A percentile compares a stretch with the other conserved stretches of the same genome.
phyloP scores from a whole-genome alignment of 495 filamentous ascomycete genomes.

The Penicillium cinerascens region DNA sequence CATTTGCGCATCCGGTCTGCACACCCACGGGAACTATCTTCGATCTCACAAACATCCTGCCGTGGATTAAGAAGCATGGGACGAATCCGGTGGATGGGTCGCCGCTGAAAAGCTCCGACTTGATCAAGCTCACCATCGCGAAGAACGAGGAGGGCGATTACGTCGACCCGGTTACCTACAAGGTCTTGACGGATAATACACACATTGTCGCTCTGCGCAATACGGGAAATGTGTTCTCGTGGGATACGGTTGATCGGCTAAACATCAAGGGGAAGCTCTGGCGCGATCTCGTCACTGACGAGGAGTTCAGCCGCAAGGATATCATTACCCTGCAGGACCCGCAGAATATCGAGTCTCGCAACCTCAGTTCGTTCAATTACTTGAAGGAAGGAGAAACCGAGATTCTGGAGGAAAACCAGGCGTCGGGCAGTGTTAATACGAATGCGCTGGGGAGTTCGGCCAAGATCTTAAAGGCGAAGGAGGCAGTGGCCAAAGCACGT shows the following conservation, averaged over 20 bases:
- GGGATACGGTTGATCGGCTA: conserved; percentile 89
- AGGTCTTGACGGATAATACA: conserved; percentile 96
- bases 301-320: conserved; percentile 83
- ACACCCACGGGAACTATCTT: conserved; percentile 76
- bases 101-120: conserved; percentile 71
- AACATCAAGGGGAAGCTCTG: conserved; percentile 99
- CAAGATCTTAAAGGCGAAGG: conserved; percentile 89
- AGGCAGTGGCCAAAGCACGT: conserved; percentile 82
- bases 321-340: conserved; percentile 97
- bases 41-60: conserved; percentile 78
- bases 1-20: conserved; percentile 83
- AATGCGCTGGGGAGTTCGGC: conserved; percentile 74
- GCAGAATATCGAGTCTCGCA: conserved; percentile 78
- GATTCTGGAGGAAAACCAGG: conserved; percentile 58
- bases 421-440: conserved; percentile 65
- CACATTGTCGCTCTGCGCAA: conserved; percentile 88
- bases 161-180: conserved; percentile 95
- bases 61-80: conserved; percentile 90
- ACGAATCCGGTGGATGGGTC: conserved; percentile 86
- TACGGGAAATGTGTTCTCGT: conserved; percentile 92
- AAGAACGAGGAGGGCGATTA: conserved; percentile 93
- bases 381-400: conserved; percentile 75
- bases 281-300: conserved; percentile 84
- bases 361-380: conserved; percentile 87
- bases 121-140: conserved; percentile 86